Evolutionary conservation across 1,284 basidiomycete genomes (phyloP), one percentile per base, ranked within the genome.

Genomic region (Cystobasidiaceae sp.): DNA sequence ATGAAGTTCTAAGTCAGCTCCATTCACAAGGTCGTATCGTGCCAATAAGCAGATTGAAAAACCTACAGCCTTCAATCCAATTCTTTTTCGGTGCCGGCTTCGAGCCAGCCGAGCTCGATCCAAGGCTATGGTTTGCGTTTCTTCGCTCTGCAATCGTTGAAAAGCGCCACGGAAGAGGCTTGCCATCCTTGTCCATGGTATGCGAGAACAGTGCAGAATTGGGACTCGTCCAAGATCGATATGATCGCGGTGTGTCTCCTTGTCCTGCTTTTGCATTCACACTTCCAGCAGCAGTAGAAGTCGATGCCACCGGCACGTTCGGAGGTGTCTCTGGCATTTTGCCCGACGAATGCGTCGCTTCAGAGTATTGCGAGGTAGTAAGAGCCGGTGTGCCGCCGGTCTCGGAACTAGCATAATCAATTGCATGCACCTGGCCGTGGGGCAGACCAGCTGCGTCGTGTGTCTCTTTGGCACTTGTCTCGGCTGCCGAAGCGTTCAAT

Each of bases 101-200:
- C 28, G 54, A 56, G 37, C 54, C 54, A 43, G 54, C 54, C n/a
- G 39, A 43, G 32, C 41, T 56, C 39, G 54, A 56, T 19, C 54
- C 54, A 43, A 41, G 41, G n/a, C 54, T 56, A 13, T 43, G 41
- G 23, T 56, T 56, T 28, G 37, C 37, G 25, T 56, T 56, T 11
- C 54, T 41, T 27, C 54, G 27, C 30, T 56, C 54, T 19, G 54
- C 54, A 28, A 56, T 32, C 1, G 54, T 30, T 17, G 54, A 56
- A 25, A 56, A 56, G 17, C 45, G 41, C 25, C 41, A 56, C 9
- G 54, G 19, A 1, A 56, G 27, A 44, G 54, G 33, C 21, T 56
- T 56, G 1, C 54, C 54, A 30, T 30, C 37, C 3, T 27, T 30
- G 32, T 56, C 54, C 8, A 56, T 30, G 41, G 44, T 44, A 21